A percentile compares a stretch with the other conserved stretches of the same genome.
phyloP scores from a whole-genome alignment of 805 yeast genomes.

The Ogataea glucozyma region DNA sequence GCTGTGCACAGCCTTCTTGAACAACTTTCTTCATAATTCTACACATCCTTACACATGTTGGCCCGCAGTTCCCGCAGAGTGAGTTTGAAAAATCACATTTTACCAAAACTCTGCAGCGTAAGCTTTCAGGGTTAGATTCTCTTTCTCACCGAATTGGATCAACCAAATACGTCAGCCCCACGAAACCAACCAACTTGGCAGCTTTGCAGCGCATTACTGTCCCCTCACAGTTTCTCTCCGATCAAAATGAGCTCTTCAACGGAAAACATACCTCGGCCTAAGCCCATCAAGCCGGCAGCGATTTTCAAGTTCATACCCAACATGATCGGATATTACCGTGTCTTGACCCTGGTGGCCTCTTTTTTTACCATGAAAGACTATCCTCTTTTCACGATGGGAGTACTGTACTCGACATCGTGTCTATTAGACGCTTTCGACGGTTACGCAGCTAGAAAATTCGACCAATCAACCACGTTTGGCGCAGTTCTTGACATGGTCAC shows the following conservation, averaged over 20 bases:
- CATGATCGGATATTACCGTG: slow-evolving; percentile 85
- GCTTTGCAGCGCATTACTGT: too few species aligned
- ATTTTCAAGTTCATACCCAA: slow-evolving; percentile 86
- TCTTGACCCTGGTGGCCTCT: slow-evolving; percentile 77
- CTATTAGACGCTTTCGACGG: slow-evolving; percentile 96
- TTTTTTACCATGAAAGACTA: slow-evolving; percentile 79
- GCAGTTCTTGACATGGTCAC: slow-evolving; percentile 99
- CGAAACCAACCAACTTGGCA: too few species aligned
- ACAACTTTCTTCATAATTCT: too few species aligned
- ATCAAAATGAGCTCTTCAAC: slow-evolving; percentile 1
- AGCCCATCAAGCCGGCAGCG: slow-evolving; percentile 30
- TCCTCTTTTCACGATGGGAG: slow-evolving; percentile 71
- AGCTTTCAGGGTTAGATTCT: too few species aligned
- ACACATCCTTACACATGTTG: too few species aligned
- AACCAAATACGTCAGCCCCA: too few species aligned
- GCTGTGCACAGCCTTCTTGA: too few species aligned
- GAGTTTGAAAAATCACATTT: too few species aligned
- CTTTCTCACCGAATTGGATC: too few species aligned
- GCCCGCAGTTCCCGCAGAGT: too few species aligned
- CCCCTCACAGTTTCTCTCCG: background rate
- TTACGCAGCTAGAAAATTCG: slow-evolving; percentile 83
- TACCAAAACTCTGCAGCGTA: too few species aligned
- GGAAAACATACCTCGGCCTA: slow-evolving; percentile 2
- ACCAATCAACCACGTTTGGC: slow-evolving; percentile 90
- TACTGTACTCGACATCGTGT: slow-evolving; percentile 83